Percentiles rank a stretch among this genome's conserved stretches.
phyloP scores from a whole-genome alignment of 805 yeast species.

The Lipomyces yamadae region DNA sequence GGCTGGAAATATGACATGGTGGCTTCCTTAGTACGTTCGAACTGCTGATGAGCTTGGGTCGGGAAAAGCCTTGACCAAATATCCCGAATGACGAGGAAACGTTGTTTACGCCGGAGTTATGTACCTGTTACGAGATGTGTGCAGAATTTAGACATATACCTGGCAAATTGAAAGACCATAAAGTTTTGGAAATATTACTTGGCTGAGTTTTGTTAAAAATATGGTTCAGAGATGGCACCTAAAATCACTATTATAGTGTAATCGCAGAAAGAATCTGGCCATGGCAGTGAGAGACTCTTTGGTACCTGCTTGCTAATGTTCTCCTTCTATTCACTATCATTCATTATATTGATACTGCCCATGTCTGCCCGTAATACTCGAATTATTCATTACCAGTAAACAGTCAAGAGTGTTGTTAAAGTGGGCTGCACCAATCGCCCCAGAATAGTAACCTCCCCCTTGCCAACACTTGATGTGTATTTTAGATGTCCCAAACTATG shows the following conservation, averaged over 20 bases:
- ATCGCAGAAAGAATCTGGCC: background rate
- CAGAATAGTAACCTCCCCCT: background rate
- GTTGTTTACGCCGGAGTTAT: background rate
- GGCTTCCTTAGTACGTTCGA: background rate
- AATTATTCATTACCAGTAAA: background rate
- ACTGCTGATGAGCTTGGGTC: background rate
- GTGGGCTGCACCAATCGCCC: background rate
- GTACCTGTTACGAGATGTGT: background rate
- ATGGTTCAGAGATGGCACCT: no score
- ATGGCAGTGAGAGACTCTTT: background rate
- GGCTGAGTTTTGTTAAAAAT: no score
- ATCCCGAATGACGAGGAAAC: background rate
- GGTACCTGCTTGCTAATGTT: background rate
- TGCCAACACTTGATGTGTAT: no score
- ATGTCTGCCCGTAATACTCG: background rate
- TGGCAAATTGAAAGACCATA: no score
- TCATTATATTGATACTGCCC: background rate
- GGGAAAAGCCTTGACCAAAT: background rate
- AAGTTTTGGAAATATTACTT: no score
- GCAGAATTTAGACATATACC: no score
- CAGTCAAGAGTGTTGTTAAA: background rate
- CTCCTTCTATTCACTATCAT: background rate
- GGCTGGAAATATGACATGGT: slow-evolving; percentile 5
- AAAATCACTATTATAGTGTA: background rate
- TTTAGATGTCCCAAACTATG: no score